Conservation (phyloP, 2,329 filamentous ascomycete genomes). For the Botryotinia globosa region DNA sequence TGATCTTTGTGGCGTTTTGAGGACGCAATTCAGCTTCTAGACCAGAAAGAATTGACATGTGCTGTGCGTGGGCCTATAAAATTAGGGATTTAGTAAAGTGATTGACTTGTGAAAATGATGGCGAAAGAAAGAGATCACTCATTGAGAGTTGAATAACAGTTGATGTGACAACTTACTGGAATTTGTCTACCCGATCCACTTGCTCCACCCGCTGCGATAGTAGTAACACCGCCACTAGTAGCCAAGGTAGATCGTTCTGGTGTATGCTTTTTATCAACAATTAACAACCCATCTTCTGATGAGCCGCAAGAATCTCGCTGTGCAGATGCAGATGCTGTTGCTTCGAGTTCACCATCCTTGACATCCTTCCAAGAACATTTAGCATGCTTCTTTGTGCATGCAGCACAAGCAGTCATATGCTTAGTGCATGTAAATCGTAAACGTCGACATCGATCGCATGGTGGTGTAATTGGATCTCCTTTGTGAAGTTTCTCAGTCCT, state of each 20-base stretch:
- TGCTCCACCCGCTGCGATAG: neutral
- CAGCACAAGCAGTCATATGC: constrained; percentile 80
- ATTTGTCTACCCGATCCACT: neutral
- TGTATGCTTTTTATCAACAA: constrained; percentile 19
- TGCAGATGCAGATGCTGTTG: neutral
- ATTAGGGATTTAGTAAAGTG: neutral
- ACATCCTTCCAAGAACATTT: constrained; percentile 84
- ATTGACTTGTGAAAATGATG: neutral
- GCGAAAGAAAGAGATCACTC: neutral
- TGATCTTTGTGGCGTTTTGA: neutral
- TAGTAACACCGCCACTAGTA: constrained; percentile 3
- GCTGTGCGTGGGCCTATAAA: neutral
- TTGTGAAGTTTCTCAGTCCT: constrained; percentile 73
- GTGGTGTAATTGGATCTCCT: constrained; percentile 73
- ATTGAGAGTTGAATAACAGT: neutral
- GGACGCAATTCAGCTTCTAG: constrained; percentile 7
- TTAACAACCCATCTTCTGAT: constrained; percentile 18
- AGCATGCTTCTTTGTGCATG: constrained; percentile 86
- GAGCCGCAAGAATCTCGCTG: constrained; percentile 13
- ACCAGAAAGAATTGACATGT: constrained; percentile 12
- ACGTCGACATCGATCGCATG: constrained; percentile 79
- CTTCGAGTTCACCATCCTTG: constrained; percentile 61
- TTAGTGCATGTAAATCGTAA: constrained; percentile 80
- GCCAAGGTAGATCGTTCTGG: constrained; percentile 11
- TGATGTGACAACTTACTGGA: neutral